Percentiles rank a stretch among this genome's conserved stretches.
Conservation (phyloP, 2,329 filamentous ascomycete genomes). For the Stachybotrys elegans region DNA sequence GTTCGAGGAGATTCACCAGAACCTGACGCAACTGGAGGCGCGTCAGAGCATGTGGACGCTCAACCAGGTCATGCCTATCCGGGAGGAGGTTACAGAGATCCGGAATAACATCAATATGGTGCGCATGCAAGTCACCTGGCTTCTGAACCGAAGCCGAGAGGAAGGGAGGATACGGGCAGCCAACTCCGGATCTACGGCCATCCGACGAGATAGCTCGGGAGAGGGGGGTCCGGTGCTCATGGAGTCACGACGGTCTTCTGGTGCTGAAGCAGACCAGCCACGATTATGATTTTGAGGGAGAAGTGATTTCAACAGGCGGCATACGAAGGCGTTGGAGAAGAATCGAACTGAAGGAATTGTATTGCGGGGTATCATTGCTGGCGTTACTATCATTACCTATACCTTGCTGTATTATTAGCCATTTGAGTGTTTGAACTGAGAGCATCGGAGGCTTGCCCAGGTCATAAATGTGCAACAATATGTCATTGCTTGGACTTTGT, state of each 20-base stretch:
- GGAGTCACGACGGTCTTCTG: constrained; percentile 32
- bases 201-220: constrained; percentile 25
- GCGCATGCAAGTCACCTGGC: constrained; percentile 55
- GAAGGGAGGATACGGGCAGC: constrained; percentile 36
- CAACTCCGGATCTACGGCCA: constrained; percentile 24
- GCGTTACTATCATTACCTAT: too few species aligned
- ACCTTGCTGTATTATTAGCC: too few species aligned
- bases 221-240: constrained; percentile 20
- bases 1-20: constrained; percentile 52
- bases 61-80: constrained; percentile 57
- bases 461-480: too few species aligned
- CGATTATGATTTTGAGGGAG: constrained; percentile 21
- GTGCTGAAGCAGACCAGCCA: constrained; percentile 31
- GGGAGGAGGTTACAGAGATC: constrained; percentile 58
- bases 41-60: constrained; percentile 57
- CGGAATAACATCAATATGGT: constrained; percentile 53
- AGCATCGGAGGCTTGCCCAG: too few species aligned
- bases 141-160: constrained; percentile 47
- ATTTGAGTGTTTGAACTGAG: too few species aligned
- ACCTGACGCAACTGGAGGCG: constrained; percentile 53
- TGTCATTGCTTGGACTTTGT: too few species aligned
- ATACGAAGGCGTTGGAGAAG: background rate
- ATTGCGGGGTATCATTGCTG: too few species aligned
- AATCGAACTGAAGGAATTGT: too few species aligned
- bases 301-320: background rate